Evolutionary conservation across 2,329 filamentous ascomycete genomes (phyloP).

Genomic region (Fonsecaea erecta): DNA sequence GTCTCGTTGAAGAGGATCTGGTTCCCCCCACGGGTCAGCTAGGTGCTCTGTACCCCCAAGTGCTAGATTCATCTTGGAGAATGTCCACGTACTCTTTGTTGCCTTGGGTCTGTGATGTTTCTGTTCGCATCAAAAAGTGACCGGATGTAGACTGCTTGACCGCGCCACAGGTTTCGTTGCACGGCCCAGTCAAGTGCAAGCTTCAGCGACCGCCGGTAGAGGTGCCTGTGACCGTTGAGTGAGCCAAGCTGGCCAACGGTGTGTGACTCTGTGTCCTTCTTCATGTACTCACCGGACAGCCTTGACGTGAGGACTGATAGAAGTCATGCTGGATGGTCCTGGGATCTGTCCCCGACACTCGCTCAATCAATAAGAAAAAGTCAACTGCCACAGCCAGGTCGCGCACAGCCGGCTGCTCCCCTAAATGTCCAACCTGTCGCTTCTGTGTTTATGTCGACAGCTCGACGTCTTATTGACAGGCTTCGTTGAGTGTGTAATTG

Average conservation of each 20-base stretch:
- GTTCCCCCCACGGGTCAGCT: conserved; percentile 25
- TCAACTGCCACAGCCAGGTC: background rate
- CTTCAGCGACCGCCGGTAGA: conserved; percentile 93
- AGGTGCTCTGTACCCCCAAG: background rate
- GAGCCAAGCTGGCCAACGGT: conserved; percentile 22
- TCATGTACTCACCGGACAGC: conserved; percentile 45
- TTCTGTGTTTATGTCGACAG: conserved; percentile 8
- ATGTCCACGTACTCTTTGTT: conserved; percentile 71
- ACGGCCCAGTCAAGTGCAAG: conserved; percentile 94
- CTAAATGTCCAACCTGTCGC: background rate
- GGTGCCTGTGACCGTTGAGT: conserved; percentile 56
- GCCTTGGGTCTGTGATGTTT: conserved; percentile 78
- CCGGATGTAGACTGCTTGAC: conserved; percentile 93
- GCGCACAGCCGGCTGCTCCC: background rate
- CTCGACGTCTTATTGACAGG: conserved; percentile 6
- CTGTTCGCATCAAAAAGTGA: conserved; percentile 93
- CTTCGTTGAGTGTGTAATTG: conserved; percentile 29
- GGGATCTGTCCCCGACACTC: conserved; percentile 17
- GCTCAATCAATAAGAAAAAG: conserved; percentile 2
- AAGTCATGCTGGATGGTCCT: conserved; percentile 43
- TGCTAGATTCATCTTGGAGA: background rate
- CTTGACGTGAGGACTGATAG: conserved; percentile 38
- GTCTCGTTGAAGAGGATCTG: conserved; percentile 86
- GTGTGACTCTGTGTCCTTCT: conserved; percentile 9
- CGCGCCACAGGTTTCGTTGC: conserved; percentile 89